Evolutionary conservation across 2,329 filamentous ascomycete species (phyloP).

Genomic region (Paecilomyces sp.): DNA sequence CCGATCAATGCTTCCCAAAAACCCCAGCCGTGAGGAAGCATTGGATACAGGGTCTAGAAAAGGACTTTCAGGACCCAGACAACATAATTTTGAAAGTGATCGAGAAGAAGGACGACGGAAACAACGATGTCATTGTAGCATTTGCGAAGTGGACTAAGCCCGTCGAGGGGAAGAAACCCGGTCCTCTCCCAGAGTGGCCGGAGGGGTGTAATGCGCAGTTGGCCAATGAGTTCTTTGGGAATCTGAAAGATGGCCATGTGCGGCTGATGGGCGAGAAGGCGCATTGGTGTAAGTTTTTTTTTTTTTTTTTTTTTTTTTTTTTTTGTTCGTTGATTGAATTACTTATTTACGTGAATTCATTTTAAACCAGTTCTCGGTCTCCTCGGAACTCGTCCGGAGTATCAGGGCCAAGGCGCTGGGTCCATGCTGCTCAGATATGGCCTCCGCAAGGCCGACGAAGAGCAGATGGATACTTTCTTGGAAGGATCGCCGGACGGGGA

Average conservation of each 20-base stretch:
- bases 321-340: background rate
- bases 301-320: background rate
- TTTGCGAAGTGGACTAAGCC: background rate
- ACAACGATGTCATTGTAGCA: background rate
- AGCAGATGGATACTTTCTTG: background rate
- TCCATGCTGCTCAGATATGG: background rate
- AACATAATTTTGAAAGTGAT: background rate
- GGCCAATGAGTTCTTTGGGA: background rate
- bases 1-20: background rate
- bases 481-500: background rate
- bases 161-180: background rate
- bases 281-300: background rate
- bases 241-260: background rate
- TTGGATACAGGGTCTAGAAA: background rate
- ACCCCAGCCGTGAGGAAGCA: background rate
- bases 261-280: background rate
- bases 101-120: background rate
- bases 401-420: background rate
- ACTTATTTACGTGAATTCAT: background rate
- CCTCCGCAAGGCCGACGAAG: background rate
- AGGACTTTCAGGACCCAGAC: background rate
- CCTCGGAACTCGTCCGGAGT: background rate
- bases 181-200: background rate
- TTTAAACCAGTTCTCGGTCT: background rate
- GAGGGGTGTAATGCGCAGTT: background rate